phyloP scores from a whole-genome alignment of 208 protist genomes.

The Wallacemonas sp. region DNA sequence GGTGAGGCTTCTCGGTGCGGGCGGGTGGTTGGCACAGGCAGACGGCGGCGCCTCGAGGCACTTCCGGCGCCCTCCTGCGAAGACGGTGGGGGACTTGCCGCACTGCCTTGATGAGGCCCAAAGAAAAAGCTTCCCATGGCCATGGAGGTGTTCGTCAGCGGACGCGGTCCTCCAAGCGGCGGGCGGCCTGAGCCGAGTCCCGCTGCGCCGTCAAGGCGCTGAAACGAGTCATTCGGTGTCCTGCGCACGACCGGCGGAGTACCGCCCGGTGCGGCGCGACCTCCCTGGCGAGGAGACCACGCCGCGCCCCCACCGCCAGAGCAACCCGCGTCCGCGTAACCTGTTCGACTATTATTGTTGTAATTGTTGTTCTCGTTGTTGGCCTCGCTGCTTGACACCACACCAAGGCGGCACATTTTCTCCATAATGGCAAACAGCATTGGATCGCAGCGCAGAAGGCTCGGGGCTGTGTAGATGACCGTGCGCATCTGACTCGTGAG shows the following conservation, averaged over 20 bases:
- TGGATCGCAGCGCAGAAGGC: conserved; percentile 6
- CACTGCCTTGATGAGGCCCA: neutral
- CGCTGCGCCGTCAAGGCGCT: neutral
- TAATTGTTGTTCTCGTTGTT: too few species aligned
- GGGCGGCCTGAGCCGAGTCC: neutral
- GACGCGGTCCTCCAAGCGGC: neutral
- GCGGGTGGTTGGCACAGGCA: neutral
- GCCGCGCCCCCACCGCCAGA: too few species aligned
- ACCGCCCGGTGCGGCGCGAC: too few species aligned
- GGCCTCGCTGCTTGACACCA: neutral
- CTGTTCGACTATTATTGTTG: too few species aligned
- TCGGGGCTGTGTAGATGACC: conserved; percentile 9
- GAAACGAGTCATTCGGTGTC: conserved; percentile 5
- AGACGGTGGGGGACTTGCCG: neutral
- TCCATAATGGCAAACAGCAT: conserved; percentile 13
- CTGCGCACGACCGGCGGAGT: neutral
- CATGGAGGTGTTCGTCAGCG: conserved; percentile 4
- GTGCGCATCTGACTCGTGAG: conserved; percentile 16
- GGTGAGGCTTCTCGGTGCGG: neutral
- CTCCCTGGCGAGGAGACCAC: too few species aligned
- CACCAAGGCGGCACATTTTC: conserved; percentile 7
- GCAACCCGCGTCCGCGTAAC: too few species aligned
- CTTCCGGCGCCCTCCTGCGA: neutral
- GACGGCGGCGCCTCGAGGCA: neutral
- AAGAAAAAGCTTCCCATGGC: conserved; percentile 11